Base-by-base conservation (phyloP, 345 rosid species). In the Anastatica hierochuntica region DNA sequence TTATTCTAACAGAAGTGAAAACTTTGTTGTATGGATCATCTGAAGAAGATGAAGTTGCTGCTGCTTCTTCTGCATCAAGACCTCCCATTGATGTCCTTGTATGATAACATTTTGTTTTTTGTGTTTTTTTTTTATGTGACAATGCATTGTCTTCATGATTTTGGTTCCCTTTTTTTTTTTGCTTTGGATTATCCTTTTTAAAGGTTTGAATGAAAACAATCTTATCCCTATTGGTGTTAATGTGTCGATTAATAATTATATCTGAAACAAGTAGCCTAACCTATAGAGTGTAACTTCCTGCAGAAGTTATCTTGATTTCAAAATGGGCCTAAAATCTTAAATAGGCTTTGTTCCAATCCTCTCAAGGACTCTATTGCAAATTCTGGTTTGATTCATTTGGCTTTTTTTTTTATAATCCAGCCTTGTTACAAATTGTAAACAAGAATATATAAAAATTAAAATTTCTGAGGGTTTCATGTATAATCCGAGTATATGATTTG, bases 1-100 rank as follows among this genome's bases (percentile, higher is more conserved):
- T 86, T 52, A 78, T 82, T 3, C 57, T 80, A 49, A 68, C 73
- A 11, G 97, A 90, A 63, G 82, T 86, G 43, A 60, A 45, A 46
- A 38, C 42, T 14, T 8, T 63, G 61, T 29, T 53, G 61, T 45
- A 63, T 63, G 68, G 68, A 29, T 38, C 68, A 37, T 29, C 61
- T 37, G 68, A 63, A 8, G 68, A 45, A 13, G 68, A 63, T 27
- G 68, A 63, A 63, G 61, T 53, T 4, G 24, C 5, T 48, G 47
- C 11, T 53, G 19, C 56, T 47, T 4, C 33, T 29, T 56, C 69
- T 48, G 1, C 48, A 31, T 5, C 63, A 55, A 56, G 69, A 64
- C 69, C 69, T 56, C 69, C 69, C 57, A 64, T 56, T 48, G 69
- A 64, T 64, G 16, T 34, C 11, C 63, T 64, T 9, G 2, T 56